phyloP scores from a whole-genome alignment of 1,139 yeast species.

The Protomyces arabidopsidicola region DNA sequence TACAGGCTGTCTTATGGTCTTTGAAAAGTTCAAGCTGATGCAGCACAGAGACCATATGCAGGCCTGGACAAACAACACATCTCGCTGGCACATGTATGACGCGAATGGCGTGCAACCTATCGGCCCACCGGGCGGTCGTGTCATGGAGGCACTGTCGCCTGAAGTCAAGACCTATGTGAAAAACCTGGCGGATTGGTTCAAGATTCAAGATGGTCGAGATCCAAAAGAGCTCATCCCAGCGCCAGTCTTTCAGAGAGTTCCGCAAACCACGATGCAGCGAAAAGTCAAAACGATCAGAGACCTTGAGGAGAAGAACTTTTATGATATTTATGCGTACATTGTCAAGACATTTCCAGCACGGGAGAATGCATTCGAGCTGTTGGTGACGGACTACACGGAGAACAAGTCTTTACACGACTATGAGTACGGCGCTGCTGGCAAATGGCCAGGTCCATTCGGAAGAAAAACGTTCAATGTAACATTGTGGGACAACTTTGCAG shows the following conservation, averaged over 20 bases:
- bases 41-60: slow-evolving; percentile 10
- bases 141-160: neutral
- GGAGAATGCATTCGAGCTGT: slow-evolving; percentile 24
- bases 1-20: slow-evolving; percentile 16
- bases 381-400: slow-evolving; percentile 27
- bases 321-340: slow-evolving; percentile 26
- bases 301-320: slow-evolving; percentile 10
- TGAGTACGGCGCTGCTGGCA: slow-evolving; percentile 17
- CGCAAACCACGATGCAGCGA: neutral
- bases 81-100: slow-evolving; percentile 23
- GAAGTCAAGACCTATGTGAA: slow-evolving; percentile 8
- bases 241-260: neutral
- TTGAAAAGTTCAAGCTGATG: slow-evolving; percentile 16
- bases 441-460: slow-evolving; percentile 28
- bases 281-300: slow-evolving; percentile 11
- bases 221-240: neutral
- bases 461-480: slow-evolving; percentile 19
- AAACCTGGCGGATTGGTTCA: slow-evolving; percentile 27
- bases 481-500: slow-evolving; percentile 26
- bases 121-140: neutral
- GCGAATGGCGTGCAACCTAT: slow-evolving; percentile 11
- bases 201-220: slow-evolving; percentile 15
- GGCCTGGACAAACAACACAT: slow-evolving; percentile 15
- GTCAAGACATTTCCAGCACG: slow-evolving; percentile 26
- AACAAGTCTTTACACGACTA: slow-evolving; percentile 13